Evolutionary conservation across 441 rosid species (phyloP).

Genomic region (Adansonia gregorii): DNA sequence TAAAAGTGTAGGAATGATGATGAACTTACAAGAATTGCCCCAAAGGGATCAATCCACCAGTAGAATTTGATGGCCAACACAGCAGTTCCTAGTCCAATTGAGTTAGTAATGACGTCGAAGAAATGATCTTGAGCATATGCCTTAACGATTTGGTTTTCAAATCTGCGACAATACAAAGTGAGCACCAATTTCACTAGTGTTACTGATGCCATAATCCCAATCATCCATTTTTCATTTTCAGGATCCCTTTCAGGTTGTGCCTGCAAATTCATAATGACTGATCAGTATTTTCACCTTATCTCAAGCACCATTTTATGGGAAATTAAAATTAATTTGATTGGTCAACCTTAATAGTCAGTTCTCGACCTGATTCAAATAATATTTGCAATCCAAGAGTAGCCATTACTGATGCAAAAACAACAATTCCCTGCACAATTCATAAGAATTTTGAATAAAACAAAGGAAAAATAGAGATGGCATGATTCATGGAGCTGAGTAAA

Average conservation of each 20-base stretch:
- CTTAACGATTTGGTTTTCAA: conserved; percentile 83
- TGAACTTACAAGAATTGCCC: conserved; percentile 82
- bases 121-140: conserved; percentile 96
- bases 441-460: background rate
- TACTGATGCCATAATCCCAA: conserved; percentile 89
- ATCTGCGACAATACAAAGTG: conserved; percentile 72
- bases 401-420: conserved; percentile 97
- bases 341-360: conserved; percentile 51
- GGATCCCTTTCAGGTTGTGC: conserved; percentile 40
- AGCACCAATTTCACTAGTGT: conserved; percentile 73
- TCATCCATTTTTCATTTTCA: conserved; percentile 80
- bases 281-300: too few species aligned
- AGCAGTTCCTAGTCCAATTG: conserved; percentile 77
- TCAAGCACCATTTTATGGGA: too few species aligned
- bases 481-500: background rate
- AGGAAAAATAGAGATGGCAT: background rate
- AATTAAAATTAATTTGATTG: too few species aligned
- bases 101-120: conserved; percentile 85
- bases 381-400: conserved; percentile 86
- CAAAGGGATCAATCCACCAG: conserved; percentile 97
- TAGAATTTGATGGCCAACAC: conserved; percentile 37
- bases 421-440: conserved; percentile 66
- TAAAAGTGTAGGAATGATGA: too few species aligned
- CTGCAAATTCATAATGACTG: too few species aligned
- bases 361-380: conserved; percentile 60